Evolutionary conservation across 257 asterid species (phyloP), one percentile per base, ranked within the genome.

Genomic region (Solanum clarkiae): DNA sequence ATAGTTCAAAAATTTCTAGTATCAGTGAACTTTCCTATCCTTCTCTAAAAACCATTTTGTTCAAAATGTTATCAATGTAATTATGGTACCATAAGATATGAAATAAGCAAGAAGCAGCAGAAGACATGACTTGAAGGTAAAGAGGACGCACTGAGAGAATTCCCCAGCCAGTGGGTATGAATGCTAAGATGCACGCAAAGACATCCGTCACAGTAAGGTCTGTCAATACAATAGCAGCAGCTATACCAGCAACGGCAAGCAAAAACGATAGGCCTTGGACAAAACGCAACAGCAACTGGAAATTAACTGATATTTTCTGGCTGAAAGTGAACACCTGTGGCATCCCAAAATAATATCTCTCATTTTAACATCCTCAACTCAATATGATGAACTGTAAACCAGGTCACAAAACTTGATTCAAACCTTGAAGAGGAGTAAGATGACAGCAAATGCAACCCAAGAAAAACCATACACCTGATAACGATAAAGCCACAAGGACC

Each of bases 161-260:
- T 86, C 94, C 99, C 98, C 98, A 96, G 44, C 99, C 99, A 62
- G 99, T 96, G 88, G 99, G 99, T 66, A 96, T 88, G 90, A 96
- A 96, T 85, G 99, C 99, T 90, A 96, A 89, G 90, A 95, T 86
- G 90, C 92, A 90, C 62, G 99, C 98, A 83, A 96, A 93, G 90
- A 96, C 86, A 86, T 96, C 99, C 13, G 92, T 4, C 70, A 96
- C 90, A 79, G 95, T 65, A 83, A 96, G 94, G 0, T 63, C 5
- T 4, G 98, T 96, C 9, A 94, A 26, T 54, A 66, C 94, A 84
- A 96, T 87, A 20, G 99, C 98, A 44, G 89, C 93, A 69, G 87
- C 86, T 88, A 96, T 72, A 59, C 98, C 98, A 88, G 97, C 97
- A 85, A 95, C 74, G 9, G 98, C 97, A 83, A 95, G 80, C 88